A percentile compares a stretch with the other conserved stretches of the same genome.
phyloP scores from a whole-genome alignment of 495 filamentous ascomycete species.

The Neurospora tetrasperma region DNA sequence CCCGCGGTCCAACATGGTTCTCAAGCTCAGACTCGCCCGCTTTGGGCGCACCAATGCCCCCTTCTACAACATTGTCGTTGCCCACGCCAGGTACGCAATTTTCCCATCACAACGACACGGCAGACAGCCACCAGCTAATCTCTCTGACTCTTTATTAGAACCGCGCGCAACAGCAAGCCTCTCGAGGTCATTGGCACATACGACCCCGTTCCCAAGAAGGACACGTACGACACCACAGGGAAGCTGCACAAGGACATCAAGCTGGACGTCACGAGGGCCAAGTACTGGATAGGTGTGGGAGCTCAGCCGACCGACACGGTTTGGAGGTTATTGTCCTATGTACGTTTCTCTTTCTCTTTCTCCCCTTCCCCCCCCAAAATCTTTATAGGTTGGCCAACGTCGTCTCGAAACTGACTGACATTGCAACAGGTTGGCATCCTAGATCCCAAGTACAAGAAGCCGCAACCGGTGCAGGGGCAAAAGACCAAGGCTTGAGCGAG shows the following conservation, averaged over 20 bases:
- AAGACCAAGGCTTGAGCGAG: neutral
- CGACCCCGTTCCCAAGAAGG: constrained; percentile 73
- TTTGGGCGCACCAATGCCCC: constrained; percentile 80
- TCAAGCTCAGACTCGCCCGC: constrained; percentile 86
- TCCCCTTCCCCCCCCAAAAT: neutral
- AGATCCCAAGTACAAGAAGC: neutral
- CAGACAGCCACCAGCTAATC: constrained; percentile 2
- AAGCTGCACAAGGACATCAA: constrained; percentile 80
- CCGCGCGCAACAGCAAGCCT: constrained; percentile 74
- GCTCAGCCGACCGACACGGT: constrained; percentile 85
- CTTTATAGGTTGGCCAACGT: neutral
- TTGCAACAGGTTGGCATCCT: neutral
- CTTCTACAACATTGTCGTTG: constrained; percentile 94
- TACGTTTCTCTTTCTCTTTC: constrained; percentile 31
- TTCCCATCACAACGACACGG: neutral
- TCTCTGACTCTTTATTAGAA: constrained; percentile 34
- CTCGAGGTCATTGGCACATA: constrained; percentile 94
- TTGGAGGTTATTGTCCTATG: constrained; percentile 80
- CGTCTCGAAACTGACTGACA: neutral
- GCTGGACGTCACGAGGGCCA: constrained; percentile 67
- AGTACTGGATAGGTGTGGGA: constrained; percentile 95
- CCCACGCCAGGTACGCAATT: constrained; percentile 72
- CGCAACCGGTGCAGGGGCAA: neutral
- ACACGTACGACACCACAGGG: constrained; percentile 54
- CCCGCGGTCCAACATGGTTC: constrained; percentile 55